Evolutionary conservation across 108 stramenopile genomes (phyloP).

Genomic region (Chaetoceros tenuissimus): DNA sequence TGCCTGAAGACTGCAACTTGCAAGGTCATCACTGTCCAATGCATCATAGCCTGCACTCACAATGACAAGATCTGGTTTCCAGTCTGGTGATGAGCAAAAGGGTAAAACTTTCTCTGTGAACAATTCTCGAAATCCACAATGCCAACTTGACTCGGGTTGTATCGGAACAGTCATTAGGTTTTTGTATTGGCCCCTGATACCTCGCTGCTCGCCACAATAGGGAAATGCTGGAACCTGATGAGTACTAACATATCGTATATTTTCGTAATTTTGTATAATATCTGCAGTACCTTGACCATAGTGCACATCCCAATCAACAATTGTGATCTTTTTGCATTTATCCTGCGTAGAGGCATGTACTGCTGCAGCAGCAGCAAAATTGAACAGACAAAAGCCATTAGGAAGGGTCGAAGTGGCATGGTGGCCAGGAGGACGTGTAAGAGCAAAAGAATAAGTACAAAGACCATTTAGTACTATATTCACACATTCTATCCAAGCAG

Average conservation of each 20-base stretch:
- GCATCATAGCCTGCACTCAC: slow-evolving; percentile 52
- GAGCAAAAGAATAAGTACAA: slow-evolving; percentile 17
- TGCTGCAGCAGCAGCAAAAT: slow-evolving; percentile 47
- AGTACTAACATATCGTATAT: slow-evolving; percentile 32
- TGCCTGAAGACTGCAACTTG: slow-evolving; percentile 20
- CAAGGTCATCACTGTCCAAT: slow-evolving; percentile 38
- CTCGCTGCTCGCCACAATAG: slow-evolving; percentile 23
- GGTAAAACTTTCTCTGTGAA: slow-evolving; percentile 21
- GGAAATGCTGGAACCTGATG: slow-evolving; percentile 48
- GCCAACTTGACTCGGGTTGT: slow-evolving; percentile 34
- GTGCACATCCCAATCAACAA: slow-evolving; percentile 65
- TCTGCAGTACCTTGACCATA: slow-evolving; percentile 60
- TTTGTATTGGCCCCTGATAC: slow-evolving; percentile 7
- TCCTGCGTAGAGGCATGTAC: slow-evolving; percentile 17
- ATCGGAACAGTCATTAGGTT: slow-evolving; percentile 40
- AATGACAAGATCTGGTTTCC: slow-evolving; percentile 36
- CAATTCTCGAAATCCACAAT: slow-evolving; percentile 25
- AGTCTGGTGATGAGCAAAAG: slow-evolving; percentile 16
- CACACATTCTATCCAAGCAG: slow-evolving; percentile 40
- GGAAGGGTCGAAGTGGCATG: slow-evolving; percentile 32
- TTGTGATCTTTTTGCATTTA: slow-evolving; percentile 19
- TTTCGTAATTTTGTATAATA: slow-evolving; percentile 18
- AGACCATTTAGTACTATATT: slow-evolving; percentile 5
- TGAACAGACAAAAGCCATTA: slow-evolving; percentile 61
- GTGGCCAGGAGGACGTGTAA: slow-evolving; percentile 65